Evolutionary conservation across 1,284 basidiomycete genomes (phyloP).

Genomic region (Trichosporon ovoides): DNA sequence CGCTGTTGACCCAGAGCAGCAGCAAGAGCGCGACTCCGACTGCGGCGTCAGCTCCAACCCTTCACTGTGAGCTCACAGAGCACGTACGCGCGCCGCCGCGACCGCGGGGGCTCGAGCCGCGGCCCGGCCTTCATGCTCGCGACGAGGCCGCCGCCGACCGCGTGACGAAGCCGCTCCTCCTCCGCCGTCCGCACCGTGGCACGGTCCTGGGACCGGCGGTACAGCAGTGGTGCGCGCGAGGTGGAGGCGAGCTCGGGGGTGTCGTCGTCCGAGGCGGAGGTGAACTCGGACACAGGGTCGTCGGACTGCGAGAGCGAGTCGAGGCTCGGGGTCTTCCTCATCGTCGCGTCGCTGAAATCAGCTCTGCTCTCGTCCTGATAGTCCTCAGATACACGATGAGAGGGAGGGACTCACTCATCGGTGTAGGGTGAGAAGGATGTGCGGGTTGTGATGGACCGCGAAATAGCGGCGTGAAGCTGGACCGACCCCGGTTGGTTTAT

Average conservation of each 20-base stretch:
- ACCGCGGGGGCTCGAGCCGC: slow-evolving; percentile 8
- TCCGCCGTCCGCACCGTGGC: not conserved
- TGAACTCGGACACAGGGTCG: not conserved
- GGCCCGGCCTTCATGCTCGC: slow-evolving; percentile 31
- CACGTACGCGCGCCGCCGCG: not conserved
- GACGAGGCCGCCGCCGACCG: slow-evolving; percentile 32
- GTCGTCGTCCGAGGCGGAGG: not conserved
- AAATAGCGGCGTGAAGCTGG: too few species aligned
- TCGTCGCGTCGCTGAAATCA: not conserved
- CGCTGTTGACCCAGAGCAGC: slow-evolving; percentile 20
- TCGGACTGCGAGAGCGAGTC: not conserved
- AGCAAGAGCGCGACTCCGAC: slow-evolving; percentile 21
- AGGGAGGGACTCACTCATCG: not conserved
- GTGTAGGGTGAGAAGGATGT: too few species aligned
- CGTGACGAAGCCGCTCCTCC: slow-evolving; percentile 5
- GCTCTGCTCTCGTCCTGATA: not conserved
- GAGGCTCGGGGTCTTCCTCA: not conserved
- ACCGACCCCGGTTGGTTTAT: too few species aligned
- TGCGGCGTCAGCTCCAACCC: slow-evolving; percentile 11
- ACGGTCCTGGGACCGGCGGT: not conserved
- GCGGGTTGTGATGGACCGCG: too few species aligned
- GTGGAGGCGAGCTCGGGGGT: not conserved
- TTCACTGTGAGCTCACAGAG: slow-evolving; percentile 8
- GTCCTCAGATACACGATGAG: not conserved
- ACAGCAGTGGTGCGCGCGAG: not conserved